Conservation (phyloP, 306 rosid species). For the Citrullus colocynthis region DNA sequence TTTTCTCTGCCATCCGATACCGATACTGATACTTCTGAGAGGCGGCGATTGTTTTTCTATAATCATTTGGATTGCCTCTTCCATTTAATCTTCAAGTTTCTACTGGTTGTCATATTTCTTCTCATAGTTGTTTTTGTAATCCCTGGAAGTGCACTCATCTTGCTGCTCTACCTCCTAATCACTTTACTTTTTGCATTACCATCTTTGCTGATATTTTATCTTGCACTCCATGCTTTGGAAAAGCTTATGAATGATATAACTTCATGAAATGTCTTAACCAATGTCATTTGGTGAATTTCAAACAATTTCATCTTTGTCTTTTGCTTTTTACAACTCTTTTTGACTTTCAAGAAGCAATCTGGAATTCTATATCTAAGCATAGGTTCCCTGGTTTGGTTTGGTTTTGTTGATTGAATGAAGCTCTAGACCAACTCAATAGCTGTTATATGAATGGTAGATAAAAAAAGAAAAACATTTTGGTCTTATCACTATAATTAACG, state of each 20-base stretch:
- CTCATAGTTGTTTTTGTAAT: slow-evolving; percentile 47
- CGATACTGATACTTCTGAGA: slow-evolving; percentile 12
- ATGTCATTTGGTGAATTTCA: not conserved
- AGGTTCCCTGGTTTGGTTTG: too few species aligned
- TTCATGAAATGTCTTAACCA: slow-evolving; percentile 27
- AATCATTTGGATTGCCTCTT: slow-evolving; percentile 64
- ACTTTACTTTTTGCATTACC: slow-evolving; percentile 80
- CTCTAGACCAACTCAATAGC: not conserved
- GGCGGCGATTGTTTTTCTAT: slow-evolving; percentile 36
- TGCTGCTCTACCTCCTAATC: slow-evolving; percentile 60
- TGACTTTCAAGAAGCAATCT: not conserved
- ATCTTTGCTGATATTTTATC: slow-evolving; percentile 58
- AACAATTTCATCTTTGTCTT: not conserved
- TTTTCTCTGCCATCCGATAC: slow-evolving; percentile 8
- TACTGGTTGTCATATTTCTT: slow-evolving; percentile 51
- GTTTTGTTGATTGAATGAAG: not conserved
- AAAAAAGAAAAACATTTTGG: too few species aligned
- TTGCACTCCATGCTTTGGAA: slow-evolving; percentile 54
- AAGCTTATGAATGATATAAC: slow-evolving; percentile 66
- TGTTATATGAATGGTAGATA: too few species aligned
- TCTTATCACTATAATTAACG: too few species aligned
- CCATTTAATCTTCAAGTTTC: slow-evolving; percentile 74
- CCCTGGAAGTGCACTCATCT: slow-evolving; percentile 60
- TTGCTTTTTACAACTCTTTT: not conserved
- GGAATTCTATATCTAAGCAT: not conserved